A percentile compares a stretch with the other conserved stretches of the same genome.
Conservation (phyloP, 352 stramenopile species). For the Globisporangium mamillatum region DNA sequence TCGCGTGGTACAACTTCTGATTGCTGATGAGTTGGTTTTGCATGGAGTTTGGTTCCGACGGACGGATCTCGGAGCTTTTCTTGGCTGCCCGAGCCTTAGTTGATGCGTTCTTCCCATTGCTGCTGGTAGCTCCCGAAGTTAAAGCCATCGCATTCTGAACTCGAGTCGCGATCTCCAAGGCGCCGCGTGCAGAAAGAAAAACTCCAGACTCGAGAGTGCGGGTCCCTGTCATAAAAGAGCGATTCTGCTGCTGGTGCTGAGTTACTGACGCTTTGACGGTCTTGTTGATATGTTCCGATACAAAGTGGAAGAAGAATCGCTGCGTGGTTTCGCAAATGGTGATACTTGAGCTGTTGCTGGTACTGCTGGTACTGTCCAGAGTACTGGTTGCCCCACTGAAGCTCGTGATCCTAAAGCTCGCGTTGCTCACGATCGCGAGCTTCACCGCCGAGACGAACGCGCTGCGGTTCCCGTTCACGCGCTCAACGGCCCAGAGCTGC, state of each 20-base stretch:
- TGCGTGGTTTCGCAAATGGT: conserved; percentile 19
- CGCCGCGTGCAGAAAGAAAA: conserved; percentile 25
- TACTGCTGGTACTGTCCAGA: neutral
- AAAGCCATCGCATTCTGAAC: neutral
- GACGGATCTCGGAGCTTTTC: neutral
- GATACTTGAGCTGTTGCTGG: neutral
- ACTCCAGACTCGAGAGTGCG: conserved; percentile 24
- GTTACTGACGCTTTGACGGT: neutral
- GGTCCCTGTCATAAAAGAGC: conserved; percentile 31
- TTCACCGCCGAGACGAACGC: conserved; percentile 50
- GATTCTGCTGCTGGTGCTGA: conserved; percentile 13
- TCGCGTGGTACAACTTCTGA: neutral
- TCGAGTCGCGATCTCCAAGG: conserved; percentile 22
- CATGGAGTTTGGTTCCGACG: neutral
- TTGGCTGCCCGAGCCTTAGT: neutral
- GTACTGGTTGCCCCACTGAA: conserved; percentile 1
- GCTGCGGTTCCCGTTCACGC: conserved; percentile 26
- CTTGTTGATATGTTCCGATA: neutral
- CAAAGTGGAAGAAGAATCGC: conserved; percentile 50
- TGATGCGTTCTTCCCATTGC: neutral
- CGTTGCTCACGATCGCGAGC: conserved; percentile 33
- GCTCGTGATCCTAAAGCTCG: conserved; percentile 28
- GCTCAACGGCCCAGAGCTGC: conserved; percentile 24
- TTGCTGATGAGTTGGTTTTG: neutral
- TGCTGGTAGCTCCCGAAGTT: neutral